phyloP scores from a whole-genome alignment of 2,329 filamentous ascomycete genomes.

The Diplodia scrobiculata region DNA sequence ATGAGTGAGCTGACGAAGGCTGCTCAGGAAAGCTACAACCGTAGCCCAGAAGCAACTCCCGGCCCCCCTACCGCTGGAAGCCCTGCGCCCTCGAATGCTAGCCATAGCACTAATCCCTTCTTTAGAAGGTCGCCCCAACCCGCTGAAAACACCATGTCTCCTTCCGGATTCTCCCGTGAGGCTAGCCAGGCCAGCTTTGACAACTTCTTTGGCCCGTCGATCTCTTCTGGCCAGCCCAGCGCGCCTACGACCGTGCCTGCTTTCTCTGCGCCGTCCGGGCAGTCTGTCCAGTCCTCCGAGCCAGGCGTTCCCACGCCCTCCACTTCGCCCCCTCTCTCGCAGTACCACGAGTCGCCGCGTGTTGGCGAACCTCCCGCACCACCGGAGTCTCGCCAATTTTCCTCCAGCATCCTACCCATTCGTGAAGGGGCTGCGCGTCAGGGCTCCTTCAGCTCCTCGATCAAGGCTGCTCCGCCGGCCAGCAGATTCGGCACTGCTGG shows the following conservation, averaged over 20 bases:
- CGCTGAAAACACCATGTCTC: constrained; percentile 55
- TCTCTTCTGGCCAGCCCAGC: constrained; percentile 50
- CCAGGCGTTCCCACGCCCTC: constrained; percentile 62
- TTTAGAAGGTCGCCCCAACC: constrained; percentile 67
- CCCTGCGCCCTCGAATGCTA: constrained; percentile 64
- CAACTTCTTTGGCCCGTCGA: constrained; percentile 78
- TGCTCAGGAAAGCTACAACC: constrained; percentile 55
- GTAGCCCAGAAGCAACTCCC: constrained; percentile 43
- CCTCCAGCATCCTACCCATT: constrained; percentile 74
- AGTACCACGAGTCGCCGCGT: constrained; percentile 57
- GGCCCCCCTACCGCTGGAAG: constrained; percentile 57
- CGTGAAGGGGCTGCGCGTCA: constrained; percentile 57
- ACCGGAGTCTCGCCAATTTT: constrained; percentile 75
- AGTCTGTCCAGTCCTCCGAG: constrained; percentile 50
- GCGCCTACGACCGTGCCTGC: constrained; percentile 46
- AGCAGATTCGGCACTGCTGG: constrained; percentile 62
- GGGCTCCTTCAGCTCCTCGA: constrained; percentile 74
- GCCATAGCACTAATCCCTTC: constrained; percentile 86
- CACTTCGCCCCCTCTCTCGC: constrained; percentile 62
- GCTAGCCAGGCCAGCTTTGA: constrained; percentile 62
- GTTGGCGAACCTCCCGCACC: constrained; percentile 64
- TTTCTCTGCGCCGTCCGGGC: constrained; percentile 47
- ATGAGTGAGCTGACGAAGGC: constrained; percentile 68
- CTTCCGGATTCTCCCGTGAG: constrained; percentile 51
- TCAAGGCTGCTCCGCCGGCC: constrained; percentile 72